Conservation (phyloP, 345 rosid species). For the Salix arbutifolia region DNA sequence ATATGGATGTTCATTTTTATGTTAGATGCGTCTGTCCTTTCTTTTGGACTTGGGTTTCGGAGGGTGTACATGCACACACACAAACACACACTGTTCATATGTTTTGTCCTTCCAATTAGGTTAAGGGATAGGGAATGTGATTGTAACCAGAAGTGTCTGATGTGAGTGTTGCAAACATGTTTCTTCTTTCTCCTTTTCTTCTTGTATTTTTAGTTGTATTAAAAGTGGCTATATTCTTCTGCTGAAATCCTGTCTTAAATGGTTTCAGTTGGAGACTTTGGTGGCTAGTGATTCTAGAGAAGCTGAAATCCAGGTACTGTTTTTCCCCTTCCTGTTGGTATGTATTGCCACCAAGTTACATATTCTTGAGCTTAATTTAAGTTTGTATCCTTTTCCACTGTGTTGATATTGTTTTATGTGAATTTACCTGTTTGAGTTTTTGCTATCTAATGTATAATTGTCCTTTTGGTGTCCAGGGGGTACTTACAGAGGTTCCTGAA, state of each 20-base stretch:
- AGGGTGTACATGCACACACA: neutral
- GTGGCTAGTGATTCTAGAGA: slow-evolving; percentile 65
- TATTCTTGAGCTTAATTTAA: neutral
- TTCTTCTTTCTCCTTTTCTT: neutral
- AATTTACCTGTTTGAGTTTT: neutral
- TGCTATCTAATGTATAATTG: neutral
- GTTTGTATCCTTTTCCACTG: neutral
- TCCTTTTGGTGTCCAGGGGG: slow-evolving; percentile 43
- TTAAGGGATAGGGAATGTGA: neutral
- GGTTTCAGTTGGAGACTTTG: slow-evolving; percentile 74
- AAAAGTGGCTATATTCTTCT: slow-evolving; percentile 6
- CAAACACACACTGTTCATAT: neutral
- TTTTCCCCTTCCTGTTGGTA: neutral
- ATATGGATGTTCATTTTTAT: neutral
- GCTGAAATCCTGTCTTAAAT: slow-evolving; percentile 19
- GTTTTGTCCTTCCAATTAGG: neutral
- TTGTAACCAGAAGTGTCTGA: neutral
- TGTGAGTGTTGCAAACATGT: neutral
- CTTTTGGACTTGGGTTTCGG: neutral
- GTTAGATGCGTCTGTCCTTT: neutral
- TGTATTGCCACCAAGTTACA: neutral
- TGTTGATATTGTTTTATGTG: neutral
- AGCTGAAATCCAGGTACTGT: slow-evolving; percentile 79
- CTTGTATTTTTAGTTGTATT: neutral
- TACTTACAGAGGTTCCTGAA: slow-evolving; percentile 88